Percentiles rank a stretch among this genome's conserved stretches.
Conservation (phyloP, 306 rosid genomes). For the Acacia melanoxylon region DNA sequence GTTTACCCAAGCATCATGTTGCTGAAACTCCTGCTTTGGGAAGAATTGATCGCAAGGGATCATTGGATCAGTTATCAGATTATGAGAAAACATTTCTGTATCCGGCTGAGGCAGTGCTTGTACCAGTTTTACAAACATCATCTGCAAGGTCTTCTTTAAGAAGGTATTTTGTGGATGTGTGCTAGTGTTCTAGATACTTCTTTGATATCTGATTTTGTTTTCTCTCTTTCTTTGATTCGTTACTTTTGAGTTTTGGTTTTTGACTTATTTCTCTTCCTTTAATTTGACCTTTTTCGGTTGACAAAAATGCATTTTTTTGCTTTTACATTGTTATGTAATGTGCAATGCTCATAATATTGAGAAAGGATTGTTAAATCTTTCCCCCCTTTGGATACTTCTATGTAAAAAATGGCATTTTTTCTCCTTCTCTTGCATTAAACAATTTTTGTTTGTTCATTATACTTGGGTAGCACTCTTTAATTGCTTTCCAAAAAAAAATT, state of each 20-base stretch:
- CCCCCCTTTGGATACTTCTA: background rate
- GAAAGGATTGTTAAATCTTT: background rate
- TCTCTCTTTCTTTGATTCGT: constrained; percentile 20
- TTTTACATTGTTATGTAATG: background rate
- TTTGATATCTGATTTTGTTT: constrained; percentile 7
- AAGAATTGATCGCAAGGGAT: constrained; percentile 72
- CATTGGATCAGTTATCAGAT: constrained; percentile 48
- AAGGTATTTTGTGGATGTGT: constrained; percentile 51
- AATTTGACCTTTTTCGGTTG: background rate
- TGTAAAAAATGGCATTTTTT: background rate
- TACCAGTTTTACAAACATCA: constrained; percentile 77
- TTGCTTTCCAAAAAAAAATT: background rate
- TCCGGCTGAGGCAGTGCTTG: constrained; percentile 92
- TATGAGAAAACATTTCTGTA: constrained; percentile 77
- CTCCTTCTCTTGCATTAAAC: background rate
- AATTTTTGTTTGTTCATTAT: background rate
- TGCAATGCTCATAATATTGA: background rate
- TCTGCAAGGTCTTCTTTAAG: constrained; percentile 79
- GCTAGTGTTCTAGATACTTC: background rate
- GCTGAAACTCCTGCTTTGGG: constrained; percentile 56
- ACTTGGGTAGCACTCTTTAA: background rate
- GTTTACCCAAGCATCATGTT: constrained; percentile 53
- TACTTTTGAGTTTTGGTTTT: background rate
- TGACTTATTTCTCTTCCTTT: background rate
- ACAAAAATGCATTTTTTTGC: background rate